These are phyloP conservation scores for Trichophyton schoenleinii DNA, from an alignment of 2,329 filamentous ascomycete genomes.

Conservation along the genomic window DNA sequence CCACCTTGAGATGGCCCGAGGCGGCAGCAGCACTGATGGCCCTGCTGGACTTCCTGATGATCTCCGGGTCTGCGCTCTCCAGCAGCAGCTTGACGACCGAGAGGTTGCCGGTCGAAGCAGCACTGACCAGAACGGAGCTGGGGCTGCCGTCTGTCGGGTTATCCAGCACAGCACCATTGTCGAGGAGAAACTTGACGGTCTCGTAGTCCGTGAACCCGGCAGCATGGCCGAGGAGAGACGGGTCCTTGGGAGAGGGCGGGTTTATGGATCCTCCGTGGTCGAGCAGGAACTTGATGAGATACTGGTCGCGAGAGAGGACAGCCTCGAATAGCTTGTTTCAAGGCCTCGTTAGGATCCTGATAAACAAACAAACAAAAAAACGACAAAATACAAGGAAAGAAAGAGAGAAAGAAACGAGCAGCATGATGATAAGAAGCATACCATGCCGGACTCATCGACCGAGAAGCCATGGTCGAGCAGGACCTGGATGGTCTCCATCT, in stretches of 20 bases:
- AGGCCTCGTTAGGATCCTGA: not conserved
- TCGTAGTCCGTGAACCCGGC: constrained; percentile 4
- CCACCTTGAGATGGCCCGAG: not conserved
- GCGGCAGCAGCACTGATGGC: not conserved
- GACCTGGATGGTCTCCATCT: constrained; percentile 1
- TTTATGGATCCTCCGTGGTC: constrained; percentile 1
- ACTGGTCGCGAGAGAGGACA: not conserved
- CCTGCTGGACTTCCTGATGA: not conserved
- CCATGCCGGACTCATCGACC: constrained; percentile 4
- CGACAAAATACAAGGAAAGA: not conserved
- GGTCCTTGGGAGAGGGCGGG: not conserved
- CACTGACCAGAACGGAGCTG: not conserved
- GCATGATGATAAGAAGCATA: not conserved
- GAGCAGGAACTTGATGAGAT: constrained; percentile 4
- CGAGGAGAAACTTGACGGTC: constrained; percentile 3
- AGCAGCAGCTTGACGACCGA: not conserved
- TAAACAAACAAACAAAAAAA: not conserved
- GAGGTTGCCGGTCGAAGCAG: not conserved
- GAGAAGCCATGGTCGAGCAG: constrained; percentile 1
- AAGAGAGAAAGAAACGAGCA: not conserved
- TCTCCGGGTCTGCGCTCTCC: not conserved
- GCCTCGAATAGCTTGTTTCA: constrained; percentile 3
- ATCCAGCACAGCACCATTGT: not conserved
- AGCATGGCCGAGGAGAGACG: not conserved
- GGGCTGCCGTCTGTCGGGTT: constrained; percentile 2